Percentiles rank a stretch among this genome's conserved stretches.
Evolutionary conservation across 495 filamentous ascomycete genomes (phyloP).

Genomic region (Aspergillus affinis): DNA sequence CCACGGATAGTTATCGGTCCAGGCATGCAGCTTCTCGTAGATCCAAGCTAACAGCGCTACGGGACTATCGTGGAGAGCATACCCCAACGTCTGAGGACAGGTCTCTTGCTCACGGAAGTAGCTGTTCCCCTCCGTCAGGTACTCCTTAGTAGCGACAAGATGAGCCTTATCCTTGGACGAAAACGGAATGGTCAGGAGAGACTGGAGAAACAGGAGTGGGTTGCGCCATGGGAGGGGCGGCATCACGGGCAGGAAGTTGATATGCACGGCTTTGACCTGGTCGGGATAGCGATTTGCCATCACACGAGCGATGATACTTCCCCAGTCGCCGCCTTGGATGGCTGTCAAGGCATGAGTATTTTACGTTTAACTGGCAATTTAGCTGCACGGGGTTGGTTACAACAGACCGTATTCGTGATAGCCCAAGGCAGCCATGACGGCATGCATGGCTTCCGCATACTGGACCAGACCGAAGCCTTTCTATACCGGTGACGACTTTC

Average conservation of each 20-base stretch:
- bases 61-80: conserved; percentile 50
- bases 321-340: conserved; percentile 54
- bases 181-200: conserved; percentile 37
- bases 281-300: conserved; percentile 41
- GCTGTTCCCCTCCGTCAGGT: conserved; percentile 37
- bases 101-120: conserved; percentile 49
- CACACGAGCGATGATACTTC: conserved; percentile 41
- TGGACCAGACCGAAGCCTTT: conserved; percentile 43
- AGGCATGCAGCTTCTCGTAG: conserved; percentile 53
- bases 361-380: conserved; percentile 8
- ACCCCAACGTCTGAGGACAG: conserved; percentile 51
- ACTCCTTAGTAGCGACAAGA: conserved; percentile 32
- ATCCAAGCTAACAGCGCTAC: conserved; percentile 55
- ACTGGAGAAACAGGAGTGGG: conserved; percentile 36
- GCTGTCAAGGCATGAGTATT: conserved; percentile 21
- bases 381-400: not conserved
- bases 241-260: conserved; percentile 40
- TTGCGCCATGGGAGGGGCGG: conserved; percentile 35
- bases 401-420: conserved; percentile 44
- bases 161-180: conserved; percentile 33
- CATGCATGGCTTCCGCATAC: conserved; percentile 44
- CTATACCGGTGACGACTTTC: conserved; percentile 9
- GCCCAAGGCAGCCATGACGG: conserved; percentile 42
- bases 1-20: conserved; percentile 53
- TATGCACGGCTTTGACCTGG: conserved; percentile 43